Conservation (phyloP, 148 eudicot species). For the Pouteria glomerata region DNA sequence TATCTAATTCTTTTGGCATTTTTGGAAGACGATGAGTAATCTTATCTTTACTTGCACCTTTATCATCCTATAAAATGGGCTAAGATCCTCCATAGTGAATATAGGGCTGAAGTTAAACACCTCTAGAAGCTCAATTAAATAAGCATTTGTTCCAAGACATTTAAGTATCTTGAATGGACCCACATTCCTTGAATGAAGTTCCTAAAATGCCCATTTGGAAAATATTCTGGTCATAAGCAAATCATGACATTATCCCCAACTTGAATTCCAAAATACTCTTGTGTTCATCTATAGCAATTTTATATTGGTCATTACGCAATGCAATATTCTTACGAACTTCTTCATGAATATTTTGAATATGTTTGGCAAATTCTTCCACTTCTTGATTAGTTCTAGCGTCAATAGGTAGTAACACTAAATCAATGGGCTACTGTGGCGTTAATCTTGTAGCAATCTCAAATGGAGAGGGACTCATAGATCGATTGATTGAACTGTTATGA, state of each 20-base stretch:
- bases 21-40: no score
- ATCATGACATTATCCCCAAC: neutral
- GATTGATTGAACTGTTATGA: neutral
- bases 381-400: neutral
- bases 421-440: neutral
- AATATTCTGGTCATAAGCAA: neutral
- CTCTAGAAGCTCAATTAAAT: neutral
- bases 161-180: no score
- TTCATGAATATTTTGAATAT: neutral
- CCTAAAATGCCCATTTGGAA: no score
- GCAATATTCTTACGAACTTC: neutral
- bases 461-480: neutral
- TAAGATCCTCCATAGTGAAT: neutral
- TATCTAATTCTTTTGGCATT: no score
- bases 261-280: neutral
- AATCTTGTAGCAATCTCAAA: conserved; percentile 12
- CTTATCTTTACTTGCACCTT: no score
- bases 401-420: neutral
- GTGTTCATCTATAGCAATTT: neutral
- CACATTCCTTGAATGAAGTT: no score
- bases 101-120: neutral
- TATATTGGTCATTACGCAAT: neutral
- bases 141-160: no score
- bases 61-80: neutral
- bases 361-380: neutral